These are phyloP conservation scores for Nasturtium officinale DNA, from an alignment of 345 rosid species.

Conservation along the genomic window DNA sequence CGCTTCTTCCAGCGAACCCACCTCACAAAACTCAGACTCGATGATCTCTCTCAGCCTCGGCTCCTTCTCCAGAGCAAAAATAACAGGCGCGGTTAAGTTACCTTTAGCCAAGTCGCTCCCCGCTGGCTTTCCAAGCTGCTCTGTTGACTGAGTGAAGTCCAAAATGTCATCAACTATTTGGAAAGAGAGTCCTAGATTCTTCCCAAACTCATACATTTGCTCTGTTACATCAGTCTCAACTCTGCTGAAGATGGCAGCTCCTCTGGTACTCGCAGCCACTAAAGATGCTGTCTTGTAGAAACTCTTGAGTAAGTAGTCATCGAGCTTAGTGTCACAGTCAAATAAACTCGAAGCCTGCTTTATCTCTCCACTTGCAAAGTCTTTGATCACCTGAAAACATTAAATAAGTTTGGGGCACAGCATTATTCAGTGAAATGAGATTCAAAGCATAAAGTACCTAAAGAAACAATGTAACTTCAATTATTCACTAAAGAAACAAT, in stretches of 20 bases:
- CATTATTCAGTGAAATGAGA: not conserved
- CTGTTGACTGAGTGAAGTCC: constrained; percentile 82
- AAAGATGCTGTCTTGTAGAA: constrained; percentile 86
- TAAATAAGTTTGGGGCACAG: no score
- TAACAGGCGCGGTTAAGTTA: constrained; percentile 85
- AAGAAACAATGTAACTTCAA: not conserved
- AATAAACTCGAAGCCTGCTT: constrained; percentile 87
- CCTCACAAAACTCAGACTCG: constrained; percentile 77
- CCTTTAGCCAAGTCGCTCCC: constrained; percentile 79
- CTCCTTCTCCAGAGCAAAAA: constrained; percentile 72
- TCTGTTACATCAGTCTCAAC: constrained; percentile 46
- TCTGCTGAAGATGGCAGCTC: constrained; percentile 75
- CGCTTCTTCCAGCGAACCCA: constrained; percentile 69
- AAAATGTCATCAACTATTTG: constrained; percentile 81
- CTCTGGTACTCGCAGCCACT: constrained; percentile 82
- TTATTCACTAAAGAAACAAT: not conserved
- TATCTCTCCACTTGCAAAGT: constrained; percentile 91
- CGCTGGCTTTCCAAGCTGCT: constrained; percentile 86
- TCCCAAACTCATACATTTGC: constrained; percentile 71
- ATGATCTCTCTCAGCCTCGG: constrained; percentile 74
- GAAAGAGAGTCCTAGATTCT: constrained; percentile 79
- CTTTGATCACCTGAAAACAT: constrained; percentile 68
- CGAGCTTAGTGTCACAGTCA: constrained; percentile 66
- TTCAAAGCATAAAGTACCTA: not conserved
- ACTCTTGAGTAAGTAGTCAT: constrained; percentile 78